Base-by-base conservation (phyloP, 1,284 basidiomycete genomes). In the Apiotrichum montevideense region DNA sequence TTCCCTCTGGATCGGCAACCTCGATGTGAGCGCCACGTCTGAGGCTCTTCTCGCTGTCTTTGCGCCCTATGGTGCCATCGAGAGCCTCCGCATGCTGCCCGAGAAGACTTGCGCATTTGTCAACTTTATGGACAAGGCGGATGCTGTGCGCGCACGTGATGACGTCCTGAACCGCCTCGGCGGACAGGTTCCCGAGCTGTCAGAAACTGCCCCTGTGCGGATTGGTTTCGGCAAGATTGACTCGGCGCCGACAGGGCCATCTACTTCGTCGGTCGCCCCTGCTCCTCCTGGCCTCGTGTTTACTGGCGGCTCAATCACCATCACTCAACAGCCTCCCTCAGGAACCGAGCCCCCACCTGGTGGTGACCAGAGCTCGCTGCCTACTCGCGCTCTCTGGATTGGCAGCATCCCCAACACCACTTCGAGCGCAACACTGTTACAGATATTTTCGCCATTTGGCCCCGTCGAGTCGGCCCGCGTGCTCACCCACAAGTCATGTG, bases 41-140 rank as follows among this genome's bases (percentile, higher is more conserved):
- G 90, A 95, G 73, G 91, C 97, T 69, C 84, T 98, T 54, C 89
- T 96, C 60, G 86, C 88, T 63, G 90, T 95, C 14, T 98, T 98
- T 76, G 88, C 91, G 15, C 89, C 89, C 1, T 98, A 98, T 71
- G 95, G 95, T 51, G 89, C 92, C 13, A 97, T 98, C 63, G 95
- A 98, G 78, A 94, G 90, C 67, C 80, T 98, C 71, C 82, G 95
- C 63, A 80, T 98, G 68, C 81, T 98, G 48, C 93, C 93, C 2
- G 95, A 98, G 78, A 98, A 98, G 91, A 93, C 95, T 72, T 98
- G 96, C 72, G 95, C 94, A 8, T 98, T 98, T 74, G 93, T 98
- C 75, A 98, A 98, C 76, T 98, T 95, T 72, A 89, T 96, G 55
- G 94, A 96, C 65, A 87, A 91, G 70, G 83, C 85, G 1, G 95